These are phyloP conservation scores for Canavalia ensiformis DNA, from an alignment of 306 rosid species.

Conservation along the genomic window DNA sequence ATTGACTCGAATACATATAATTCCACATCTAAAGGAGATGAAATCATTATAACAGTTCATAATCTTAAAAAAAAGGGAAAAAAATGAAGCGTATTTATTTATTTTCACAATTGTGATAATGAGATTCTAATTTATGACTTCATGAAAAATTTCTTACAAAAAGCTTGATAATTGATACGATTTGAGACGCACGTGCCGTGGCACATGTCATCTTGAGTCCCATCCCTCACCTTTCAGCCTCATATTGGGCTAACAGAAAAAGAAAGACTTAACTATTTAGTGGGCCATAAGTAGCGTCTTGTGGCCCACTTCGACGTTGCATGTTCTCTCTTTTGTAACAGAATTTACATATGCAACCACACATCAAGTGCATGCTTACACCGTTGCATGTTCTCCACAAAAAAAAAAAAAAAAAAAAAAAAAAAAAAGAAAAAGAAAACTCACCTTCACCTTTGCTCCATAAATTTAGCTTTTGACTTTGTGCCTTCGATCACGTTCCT, in stretches of 20 bases:
- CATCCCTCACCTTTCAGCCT: background rate
- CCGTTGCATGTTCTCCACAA: too few relatives aligned
- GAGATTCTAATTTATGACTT: too few relatives aligned
- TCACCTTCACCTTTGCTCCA: slow-evolving; percentile 31
- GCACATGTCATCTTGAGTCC: background rate
- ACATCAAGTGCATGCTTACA: too few relatives aligned
- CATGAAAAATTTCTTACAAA: too few relatives aligned
- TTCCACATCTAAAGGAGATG: too few relatives aligned
- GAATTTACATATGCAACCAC: background rate
- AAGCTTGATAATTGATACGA: background rate
- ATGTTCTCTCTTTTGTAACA: background rate
- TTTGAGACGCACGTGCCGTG: background rate
- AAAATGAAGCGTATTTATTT: too few relatives aligned
- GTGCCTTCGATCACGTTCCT: slow-evolving; percentile 15
- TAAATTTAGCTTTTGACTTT: slow-evolving; percentile 55
- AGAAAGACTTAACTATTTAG: background rate
- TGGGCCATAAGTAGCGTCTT: background rate
- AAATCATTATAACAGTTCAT: too few relatives aligned
- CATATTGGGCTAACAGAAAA: background rate
- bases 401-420: too few relatives aligned
- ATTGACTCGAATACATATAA: too few relatives aligned
- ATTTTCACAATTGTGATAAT: too few relatives aligned
- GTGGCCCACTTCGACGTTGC: slow-evolving; percentile 29
- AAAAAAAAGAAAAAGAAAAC: too few relatives aligned
- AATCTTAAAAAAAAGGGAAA: too few relatives aligned